phyloP scores from a whole-genome alignment of 257 asterid genomes.

The Solanum pimpinellifolium region DNA sequence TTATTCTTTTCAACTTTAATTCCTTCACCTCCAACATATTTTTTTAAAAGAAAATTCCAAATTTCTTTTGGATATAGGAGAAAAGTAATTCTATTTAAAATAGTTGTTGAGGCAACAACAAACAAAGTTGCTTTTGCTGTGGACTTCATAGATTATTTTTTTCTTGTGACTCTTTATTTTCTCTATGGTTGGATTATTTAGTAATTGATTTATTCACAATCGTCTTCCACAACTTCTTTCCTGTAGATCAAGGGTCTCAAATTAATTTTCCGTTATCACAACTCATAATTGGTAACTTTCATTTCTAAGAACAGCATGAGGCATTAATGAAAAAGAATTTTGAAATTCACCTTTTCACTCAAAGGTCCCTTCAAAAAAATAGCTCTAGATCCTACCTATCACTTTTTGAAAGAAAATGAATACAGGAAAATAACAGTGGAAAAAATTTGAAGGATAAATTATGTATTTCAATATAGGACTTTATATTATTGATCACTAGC shows the following conservation, averaged over 20 bases:
- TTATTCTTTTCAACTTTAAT: not conserved
- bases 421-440: not conserved
- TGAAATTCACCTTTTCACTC: too few relatives aligned
- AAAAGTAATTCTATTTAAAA: too few relatives aligned
- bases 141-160: too few relatives aligned
- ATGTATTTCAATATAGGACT: too few relatives aligned
- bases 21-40: not conserved
- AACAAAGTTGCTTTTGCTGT: not conserved
- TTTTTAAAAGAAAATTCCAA: not conserved
- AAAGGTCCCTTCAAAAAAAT: too few relatives aligned
- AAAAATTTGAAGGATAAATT: not conserved
- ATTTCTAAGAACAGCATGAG: too few relatives aligned
- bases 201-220: too few relatives aligned
- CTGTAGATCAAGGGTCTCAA: not conserved
- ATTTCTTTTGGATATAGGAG: not conserved
- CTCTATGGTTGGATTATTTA: too few relatives aligned
- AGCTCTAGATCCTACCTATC: too few relatives aligned
- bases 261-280: not conserved
- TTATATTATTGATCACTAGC: not conserved
- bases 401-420: not conserved
- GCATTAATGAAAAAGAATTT: too few relatives aligned
- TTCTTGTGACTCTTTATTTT: too few relatives aligned
- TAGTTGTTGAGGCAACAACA: not conserved
- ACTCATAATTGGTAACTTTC: not conserved
- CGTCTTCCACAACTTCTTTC: not conserved